Evolutionary conservation across 2,329 filamentous ascomycete genomes (phyloP).

Genomic region (Cryphonectria carpinicola): DNA sequence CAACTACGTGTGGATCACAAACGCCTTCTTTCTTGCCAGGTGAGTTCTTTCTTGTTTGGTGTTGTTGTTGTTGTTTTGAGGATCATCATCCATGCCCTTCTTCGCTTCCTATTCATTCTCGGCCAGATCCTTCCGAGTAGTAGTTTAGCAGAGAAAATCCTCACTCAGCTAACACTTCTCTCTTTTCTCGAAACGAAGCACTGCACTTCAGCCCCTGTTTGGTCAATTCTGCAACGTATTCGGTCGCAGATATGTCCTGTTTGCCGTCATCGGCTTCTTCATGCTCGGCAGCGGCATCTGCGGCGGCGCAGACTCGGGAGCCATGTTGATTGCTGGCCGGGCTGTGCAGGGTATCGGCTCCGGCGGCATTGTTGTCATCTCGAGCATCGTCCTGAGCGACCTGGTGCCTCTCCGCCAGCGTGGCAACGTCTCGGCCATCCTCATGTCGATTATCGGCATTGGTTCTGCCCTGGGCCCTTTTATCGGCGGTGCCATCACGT

Average conservation of each 20-base stretch:
- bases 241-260: slow-evolving; percentile 46
- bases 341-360: slow-evolving; percentile 50
- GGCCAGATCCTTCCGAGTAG: not conserved
- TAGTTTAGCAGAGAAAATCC: too few species aligned
- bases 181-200: not conserved
- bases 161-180: not conserved
- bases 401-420: slow-evolving; percentile 30
- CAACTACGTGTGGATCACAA: slow-evolving; percentile 37
- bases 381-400: slow-evolving; percentile 31
- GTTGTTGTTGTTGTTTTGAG: too few species aligned
- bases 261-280: slow-evolving; percentile 41
- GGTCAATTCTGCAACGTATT: slow-evolving; percentile 56
- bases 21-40: slow-evolving; percentile 34
- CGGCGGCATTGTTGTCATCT: slow-evolving; percentile 37
- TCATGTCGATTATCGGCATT: slow-evolving; percentile 30
- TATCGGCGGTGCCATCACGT: slow-evolving; percentile 29
- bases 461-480: slow-evolving; percentile 26
- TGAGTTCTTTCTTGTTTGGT: not conserved
- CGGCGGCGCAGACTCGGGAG: slow-evolving; percentile 45
- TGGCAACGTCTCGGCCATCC: slow-evolving; percentile 20
- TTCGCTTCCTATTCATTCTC: not conserved
- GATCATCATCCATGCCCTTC: too few species aligned
- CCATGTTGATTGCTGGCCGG: slow-evolving; percentile 51
- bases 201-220: slow-evolving; percentile 51
- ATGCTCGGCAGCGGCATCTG: slow-evolving; percentile 55